A percentile compares a stretch with the other conserved stretches of the same genome.
Evolutionary conservation across 2,329 filamentous ascomycete species (phyloP).

Genomic region (Phoma sp.): DNA sequence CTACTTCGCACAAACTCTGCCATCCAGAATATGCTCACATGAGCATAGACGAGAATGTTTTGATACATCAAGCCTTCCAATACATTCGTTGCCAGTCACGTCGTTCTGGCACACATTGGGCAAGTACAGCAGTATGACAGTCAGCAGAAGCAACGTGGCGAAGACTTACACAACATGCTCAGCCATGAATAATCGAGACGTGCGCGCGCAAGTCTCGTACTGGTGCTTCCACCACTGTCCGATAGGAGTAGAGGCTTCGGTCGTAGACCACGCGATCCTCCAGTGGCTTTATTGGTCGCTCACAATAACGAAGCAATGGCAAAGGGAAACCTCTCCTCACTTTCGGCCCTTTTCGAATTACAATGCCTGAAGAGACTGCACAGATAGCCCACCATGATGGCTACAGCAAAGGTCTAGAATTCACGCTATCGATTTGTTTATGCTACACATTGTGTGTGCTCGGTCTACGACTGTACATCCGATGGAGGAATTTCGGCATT

Average conservation of each 20-base stretch:
- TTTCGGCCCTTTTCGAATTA: not conserved
- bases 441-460: conserved; percentile 21
- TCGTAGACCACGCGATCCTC: not conserved
- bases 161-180: conserved; percentile 3
- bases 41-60: too few species aligned
- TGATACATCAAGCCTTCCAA: too few species aligned
- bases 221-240: not conserved
- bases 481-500: conserved; percentile 11
- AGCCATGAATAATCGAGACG: not conserved
- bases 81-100: not conserved
- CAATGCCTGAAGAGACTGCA: not conserved
- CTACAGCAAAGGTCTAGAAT: conserved; percentile 12
- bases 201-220: not conserved
- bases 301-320: not conserved
- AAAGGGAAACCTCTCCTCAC: not conserved
- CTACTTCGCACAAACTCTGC: too few species aligned
- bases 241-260: not conserved
- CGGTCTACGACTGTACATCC: conserved; percentile 15
- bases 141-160: not conserved
- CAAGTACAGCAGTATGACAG: not conserved
- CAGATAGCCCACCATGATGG: not conserved
- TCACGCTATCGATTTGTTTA: conserved; percentile 15
- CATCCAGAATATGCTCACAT: too few species aligned
- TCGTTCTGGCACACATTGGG: not conserved
- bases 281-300: not conserved